A percentile compares a stretch with the other conserved stretches of the same genome.
phyloP scores from a whole-genome alignment of 768 basidiomycete species.

The Serendipita sp. region DNA sequence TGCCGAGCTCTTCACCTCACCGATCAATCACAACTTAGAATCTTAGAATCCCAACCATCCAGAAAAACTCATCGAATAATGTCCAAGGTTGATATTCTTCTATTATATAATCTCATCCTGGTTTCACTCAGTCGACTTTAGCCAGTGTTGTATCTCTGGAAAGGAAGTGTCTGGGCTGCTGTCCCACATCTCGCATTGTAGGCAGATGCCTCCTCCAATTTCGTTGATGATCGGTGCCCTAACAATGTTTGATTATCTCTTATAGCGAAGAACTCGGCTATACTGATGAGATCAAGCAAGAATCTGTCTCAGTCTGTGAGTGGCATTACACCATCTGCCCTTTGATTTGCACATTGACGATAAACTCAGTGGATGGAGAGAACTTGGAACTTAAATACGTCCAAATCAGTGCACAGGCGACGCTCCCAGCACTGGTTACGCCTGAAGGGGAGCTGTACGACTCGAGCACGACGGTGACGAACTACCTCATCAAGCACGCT shows the following conservation, averaged over 20 bases:
- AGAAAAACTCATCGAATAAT: background rate
- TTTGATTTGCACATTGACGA: background rate
- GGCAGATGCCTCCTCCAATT: constrained; percentile 12
- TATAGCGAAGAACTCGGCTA: constrained; percentile 31
- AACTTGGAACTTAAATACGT: constrained; percentile 35
- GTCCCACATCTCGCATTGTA: constrained; percentile 29
- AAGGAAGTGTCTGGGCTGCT: constrained; percentile 27
- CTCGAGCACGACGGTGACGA: constrained; percentile 27
- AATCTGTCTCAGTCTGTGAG: constrained; percentile 19
- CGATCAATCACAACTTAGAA: background rate
- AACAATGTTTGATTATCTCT: background rate
- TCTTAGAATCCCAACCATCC: background rate
- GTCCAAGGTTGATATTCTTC: background rate
- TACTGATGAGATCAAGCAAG: constrained; percentile 22
- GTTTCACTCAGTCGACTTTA: constrained; percentile 3
- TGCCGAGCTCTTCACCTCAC: background rate
- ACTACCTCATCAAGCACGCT: constrained; percentile 27
- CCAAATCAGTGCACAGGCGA: constrained; percentile 28
- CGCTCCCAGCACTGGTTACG: constrained; percentile 28
- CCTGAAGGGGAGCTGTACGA: constrained; percentile 24
- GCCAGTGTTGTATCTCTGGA: constrained; percentile 24
- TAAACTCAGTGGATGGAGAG: constrained; percentile 23
- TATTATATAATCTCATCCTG: background rate
- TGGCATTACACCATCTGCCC: background rate
- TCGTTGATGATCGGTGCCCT: background rate